Evolutionary conservation across 352 stramenopile genomes (phyloP), one percentile per base, ranked within the genome.

Genomic region (Peronospora destructor): DNA sequence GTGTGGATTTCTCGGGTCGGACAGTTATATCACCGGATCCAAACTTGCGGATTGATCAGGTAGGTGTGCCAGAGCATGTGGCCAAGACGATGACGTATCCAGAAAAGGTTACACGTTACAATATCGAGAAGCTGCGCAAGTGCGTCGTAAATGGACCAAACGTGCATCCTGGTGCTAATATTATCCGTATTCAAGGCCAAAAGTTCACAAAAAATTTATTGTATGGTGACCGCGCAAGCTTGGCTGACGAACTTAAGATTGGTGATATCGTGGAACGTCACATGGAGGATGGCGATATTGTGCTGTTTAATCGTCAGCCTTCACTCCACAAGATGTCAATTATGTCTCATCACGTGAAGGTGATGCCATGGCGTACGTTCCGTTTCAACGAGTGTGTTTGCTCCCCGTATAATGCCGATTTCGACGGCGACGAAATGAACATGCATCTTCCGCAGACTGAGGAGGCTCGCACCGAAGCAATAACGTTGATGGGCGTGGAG

Each of bases 381-480:
- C 90, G 97, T 14, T 99, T 99, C 73, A 99, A 99, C 73, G 97
- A 99, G 73, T 99, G 96, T 55, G 95, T 98, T 29, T 99, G 96
- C 72, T 95, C 95, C 41, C 97, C 97, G 25, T 99, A 99, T 71
- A 99, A 99, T 43, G 96, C 96, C 30, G 97, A 99, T 71, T 99
- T 99, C 61, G 96, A 99, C 71, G 96, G 96, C 49, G 96, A 99
- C 58, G 96, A 99, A 64, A 99, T 99, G 96, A 99, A 99, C 70
- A 97, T 99, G 85, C 87, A 96, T 64, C 66, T 99, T 16, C 97
- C 97, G 17, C 97, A 99, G 72, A 99, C 96, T 0, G 96, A 99
- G 59, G 96, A 99, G 56, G 97, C 97, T 14, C 81, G 95, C 28
- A 89, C 95, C 5, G 97, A 99, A 64, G 97, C 97, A 0, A 90